A percentile compares a stretch with the other conserved stretches of the same genome.
These are phyloP conservation scores for Capsicum rhomboideum DNA, from an alignment of 257 asterid genomes.

Conservation along the genomic window DNA sequence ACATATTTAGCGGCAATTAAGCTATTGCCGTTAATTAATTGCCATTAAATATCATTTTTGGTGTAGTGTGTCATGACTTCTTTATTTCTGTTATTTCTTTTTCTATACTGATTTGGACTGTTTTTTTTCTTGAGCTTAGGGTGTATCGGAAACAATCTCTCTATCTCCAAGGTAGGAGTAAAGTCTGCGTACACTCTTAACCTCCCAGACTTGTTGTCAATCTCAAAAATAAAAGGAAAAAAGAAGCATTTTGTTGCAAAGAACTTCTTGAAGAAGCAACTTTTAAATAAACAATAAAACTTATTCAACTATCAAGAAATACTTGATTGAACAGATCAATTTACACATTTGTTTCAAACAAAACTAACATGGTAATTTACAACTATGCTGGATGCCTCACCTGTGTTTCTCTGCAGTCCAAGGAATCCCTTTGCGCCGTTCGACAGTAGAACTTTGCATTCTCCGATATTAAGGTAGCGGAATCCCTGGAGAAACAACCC, in stretches of 20 bases:
- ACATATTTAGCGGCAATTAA: no score
- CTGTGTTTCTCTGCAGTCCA: conserved; percentile 46
- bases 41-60: no score
- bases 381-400: conserved; percentile 4
- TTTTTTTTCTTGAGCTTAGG: no score
- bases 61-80: no score
- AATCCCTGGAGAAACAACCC: no score
- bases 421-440: conserved; percentile 14
- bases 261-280: not conserved
- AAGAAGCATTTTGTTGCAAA: not conserved
- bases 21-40: no score
- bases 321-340: not conserved
- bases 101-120: no score
- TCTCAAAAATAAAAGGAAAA: not conserved
- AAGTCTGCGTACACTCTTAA: no score
- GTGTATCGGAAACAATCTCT: no score
- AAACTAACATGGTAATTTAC: not conserved
- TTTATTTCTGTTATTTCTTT: no score
- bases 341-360: not conserved
- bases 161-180: no score
- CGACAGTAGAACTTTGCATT: not conserved
- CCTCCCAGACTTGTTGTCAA: not conserved
- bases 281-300: not conserved
- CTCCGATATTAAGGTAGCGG: not conserved
- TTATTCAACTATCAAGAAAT: not conserved